phyloP scores from a whole-genome alignment of 148 eudicot genomes.

The Gaultheria prostrata region DNA sequence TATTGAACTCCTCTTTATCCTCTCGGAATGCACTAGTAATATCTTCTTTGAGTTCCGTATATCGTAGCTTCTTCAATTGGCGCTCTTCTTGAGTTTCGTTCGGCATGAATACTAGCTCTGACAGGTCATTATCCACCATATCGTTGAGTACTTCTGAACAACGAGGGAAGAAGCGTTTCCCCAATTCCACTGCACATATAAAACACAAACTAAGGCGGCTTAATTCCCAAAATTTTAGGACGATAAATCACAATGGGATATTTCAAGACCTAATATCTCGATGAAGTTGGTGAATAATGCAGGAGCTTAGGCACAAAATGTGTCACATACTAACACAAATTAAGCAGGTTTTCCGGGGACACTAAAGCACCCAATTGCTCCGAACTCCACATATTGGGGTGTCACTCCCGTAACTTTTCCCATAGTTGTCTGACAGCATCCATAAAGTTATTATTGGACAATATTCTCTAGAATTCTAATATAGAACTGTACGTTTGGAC shows the following conservation, averaged over 20 bases:
- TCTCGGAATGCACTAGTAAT: constrained; percentile 57
- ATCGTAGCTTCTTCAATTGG: constrained; percentile 55
- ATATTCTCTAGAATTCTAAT: background rate
- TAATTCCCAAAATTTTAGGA: background rate
- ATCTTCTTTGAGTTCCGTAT: constrained; percentile 59
- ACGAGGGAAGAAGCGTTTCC: constrained; percentile 87
- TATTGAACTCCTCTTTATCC: constrained; percentile 59
- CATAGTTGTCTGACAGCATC: background rate
- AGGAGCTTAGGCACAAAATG: background rate
- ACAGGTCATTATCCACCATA: constrained; percentile 67
- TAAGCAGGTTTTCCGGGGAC: background rate
- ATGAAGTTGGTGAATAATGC: background rate
- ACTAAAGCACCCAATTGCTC: background rate
- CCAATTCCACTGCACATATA: constrained; percentile 66
- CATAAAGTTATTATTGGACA: background rate
- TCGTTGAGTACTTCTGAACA: constrained; percentile 72
- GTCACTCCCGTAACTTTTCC: background rate
- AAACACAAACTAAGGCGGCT: background rate
- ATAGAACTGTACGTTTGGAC: constrained; percentile 6
- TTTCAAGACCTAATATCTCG: background rate
- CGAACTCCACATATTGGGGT: background rate
- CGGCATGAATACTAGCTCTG: constrained; percentile 48
- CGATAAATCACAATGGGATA: background rate
- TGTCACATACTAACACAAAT: background rate
- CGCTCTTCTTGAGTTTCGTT: constrained; percentile 57